Conservation (phyloP, 2,329 filamentous ascomycete genomes). For the Davidsoniella australis region DNA sequence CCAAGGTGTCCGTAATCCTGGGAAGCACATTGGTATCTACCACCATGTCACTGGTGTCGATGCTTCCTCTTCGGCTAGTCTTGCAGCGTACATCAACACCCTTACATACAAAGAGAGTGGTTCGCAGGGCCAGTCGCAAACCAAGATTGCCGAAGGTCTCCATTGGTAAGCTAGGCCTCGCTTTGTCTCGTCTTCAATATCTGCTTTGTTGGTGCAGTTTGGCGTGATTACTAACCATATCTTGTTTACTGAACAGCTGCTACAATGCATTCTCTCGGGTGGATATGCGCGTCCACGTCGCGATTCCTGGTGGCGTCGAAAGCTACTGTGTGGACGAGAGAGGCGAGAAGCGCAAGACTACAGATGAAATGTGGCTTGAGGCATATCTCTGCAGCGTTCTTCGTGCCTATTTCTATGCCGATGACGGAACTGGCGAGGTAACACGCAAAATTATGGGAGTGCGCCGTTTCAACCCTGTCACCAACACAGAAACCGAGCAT, state of each 20-base stretch:
- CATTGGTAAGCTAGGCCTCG: conserved; percentile 53
- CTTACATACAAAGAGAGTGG: conserved; percentile 68
- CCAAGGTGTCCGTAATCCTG: conserved; percentile 38
- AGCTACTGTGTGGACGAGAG: conserved; percentile 96
- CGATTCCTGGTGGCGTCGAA: conserved; percentile 89
- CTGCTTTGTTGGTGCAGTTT: not conserved
- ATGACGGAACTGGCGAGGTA: conserved; percentile 82
- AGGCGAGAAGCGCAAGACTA: conserved; percentile 83
- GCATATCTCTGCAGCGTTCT: conserved; percentile 93
- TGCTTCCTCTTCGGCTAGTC: conserved; percentile 88
- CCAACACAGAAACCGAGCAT: conserved; percentile 95
- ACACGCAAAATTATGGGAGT: conserved; percentile 98
- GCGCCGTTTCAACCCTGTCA: conserved; percentile 89
- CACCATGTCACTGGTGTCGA: conserved; percentile 97
- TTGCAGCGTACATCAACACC: conserved; percentile 97
- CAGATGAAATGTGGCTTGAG: conserved; percentile 90
- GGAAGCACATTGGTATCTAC: conserved; percentile 68
- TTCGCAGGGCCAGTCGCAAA: conserved; percentile 38
- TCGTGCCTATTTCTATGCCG: conserved; percentile 88
- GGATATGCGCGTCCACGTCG: conserved; percentile 96
- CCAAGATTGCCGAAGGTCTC: conserved; percentile 83
- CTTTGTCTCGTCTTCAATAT: not conserved
- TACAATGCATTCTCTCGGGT: conserved; percentile 98
- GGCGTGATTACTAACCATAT: too few species aligned
- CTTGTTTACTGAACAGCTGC: conserved; percentile 33